Evolutionary conservation across 805 yeast genomes (phyloP).

Genomic region (Jamesozyma gamospora): DNA sequence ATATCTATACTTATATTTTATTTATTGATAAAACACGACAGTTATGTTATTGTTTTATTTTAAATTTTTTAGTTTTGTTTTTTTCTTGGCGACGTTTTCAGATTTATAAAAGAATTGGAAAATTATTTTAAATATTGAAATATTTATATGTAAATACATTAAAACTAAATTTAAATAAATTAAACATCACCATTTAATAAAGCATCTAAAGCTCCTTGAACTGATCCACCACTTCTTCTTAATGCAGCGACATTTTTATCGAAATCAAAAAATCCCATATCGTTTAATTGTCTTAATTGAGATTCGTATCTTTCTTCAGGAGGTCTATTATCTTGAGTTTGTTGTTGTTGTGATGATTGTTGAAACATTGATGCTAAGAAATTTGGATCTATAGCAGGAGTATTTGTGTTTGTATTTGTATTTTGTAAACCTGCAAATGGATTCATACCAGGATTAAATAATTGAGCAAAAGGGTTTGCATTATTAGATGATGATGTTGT

Average conservation of each 20-base stretch:
- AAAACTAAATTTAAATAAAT: too few species aligned
- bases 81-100: too few species aligned
- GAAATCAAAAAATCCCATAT: slow-evolving; percentile 83
- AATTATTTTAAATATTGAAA: too few species aligned
- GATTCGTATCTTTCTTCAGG: slow-evolving; percentile 71
- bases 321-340: slow-evolving; percentile 49
- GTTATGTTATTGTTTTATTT: too few species aligned
- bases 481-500: slow-evolving; percentile 9
- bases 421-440: slow-evolving; percentile 34
- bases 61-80: too few species aligned
- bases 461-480: slow-evolving; percentile 42
- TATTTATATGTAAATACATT: too few species aligned
- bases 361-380: slow-evolving; percentile 35
- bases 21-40: too few species aligned
- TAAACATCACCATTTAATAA: slow-evolving; percentile 53
- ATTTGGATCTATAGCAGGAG: slow-evolving; percentile 37
- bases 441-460: slow-evolving; percentile 32
- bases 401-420: slow-evolving; percentile 18
- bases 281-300: slow-evolving; percentile 66
- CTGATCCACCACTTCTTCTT: slow-evolving; percentile 93
- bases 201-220: slow-evolving; percentile 92
- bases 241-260: slow-evolving; percentile 86
- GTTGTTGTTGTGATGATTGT: slow-evolving; percentile 7
- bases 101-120: too few species aligned
- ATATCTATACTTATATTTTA: too few species aligned